Evolutionary conservation across 306 rosid genomes (phyloP), one percentile per base, ranked within the genome.

Genomic region (Fragaria nilgerrensis): DNA sequence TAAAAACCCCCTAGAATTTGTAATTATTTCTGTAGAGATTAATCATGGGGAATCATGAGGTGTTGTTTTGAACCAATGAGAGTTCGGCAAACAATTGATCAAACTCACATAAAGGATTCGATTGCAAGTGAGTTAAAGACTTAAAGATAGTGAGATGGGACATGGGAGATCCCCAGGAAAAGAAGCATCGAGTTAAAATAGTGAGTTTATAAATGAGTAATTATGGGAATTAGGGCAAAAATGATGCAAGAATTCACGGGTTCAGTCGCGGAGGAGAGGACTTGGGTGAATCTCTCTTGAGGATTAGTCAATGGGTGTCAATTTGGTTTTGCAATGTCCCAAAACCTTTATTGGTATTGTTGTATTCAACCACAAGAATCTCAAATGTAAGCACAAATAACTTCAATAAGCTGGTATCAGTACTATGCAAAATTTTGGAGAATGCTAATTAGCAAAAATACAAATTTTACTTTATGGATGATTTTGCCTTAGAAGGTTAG

Each of bases 131-230:
- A 22, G 64, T 75, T 61, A 8, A 63, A 50, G 67, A 48, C 16
- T 75, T 61, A 12, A 63, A 63, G 73, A 48, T n/a, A 72, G 20
- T 19, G 36, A 59, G 59, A 32, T 32, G 36, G 36, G 36, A 3
- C 5, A 44, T 70, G 79, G 80, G 82, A 64, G 86, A 82, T 82
- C 86, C 85, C 86, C 48, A 82, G 37, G 80, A 82, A 82, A 65
- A 17, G 19, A 74, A 32, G 70, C 68, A 74, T 76, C 16, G 68
- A 15, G n/a, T 27, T 25, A 62, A 62, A 62, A 29, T 29, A 62
- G 19, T 1, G 39, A 25, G 39, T 62, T 27, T 27, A 62, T 5
- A 10, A 14, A 32, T 81, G 53, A 73, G 59, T 55, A 9, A 55
- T 11, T 25, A 59, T 59, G 65, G 65, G 65, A 59, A 59, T 72